These are phyloP conservation scores for Colletotrichum filicis DNA, from an alignment of 2,329 filamentous ascomycete genomes.

Conservation along the genomic window DNA sequence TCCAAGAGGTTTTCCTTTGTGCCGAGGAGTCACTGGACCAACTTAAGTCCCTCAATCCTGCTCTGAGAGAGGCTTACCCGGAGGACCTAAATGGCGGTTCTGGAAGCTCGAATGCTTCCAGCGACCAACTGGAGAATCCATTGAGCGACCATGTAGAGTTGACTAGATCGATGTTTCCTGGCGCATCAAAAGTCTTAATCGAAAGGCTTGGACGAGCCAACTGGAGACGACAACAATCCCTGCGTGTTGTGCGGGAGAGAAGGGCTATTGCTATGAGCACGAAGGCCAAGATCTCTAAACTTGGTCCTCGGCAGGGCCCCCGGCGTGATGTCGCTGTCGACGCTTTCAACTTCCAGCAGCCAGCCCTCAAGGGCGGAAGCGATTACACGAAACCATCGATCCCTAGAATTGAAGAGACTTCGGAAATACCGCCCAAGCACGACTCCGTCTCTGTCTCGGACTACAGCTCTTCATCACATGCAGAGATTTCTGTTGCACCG, in stretches of 20 bases:
- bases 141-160: not conserved
- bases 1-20: not conserved
- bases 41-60: not conserved
- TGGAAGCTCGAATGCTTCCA: not conserved
- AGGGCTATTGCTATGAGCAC: not conserved
- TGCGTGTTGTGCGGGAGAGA: not conserved
- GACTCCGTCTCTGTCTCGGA: not conserved
- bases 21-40: not conserved
- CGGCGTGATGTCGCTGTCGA: constrained; percentile 13
- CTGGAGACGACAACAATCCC: constrained; percentile 6
- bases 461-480: not conserved
- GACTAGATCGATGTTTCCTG: constrained; percentile 1
- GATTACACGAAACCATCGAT: not conserved
- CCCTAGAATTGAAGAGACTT: not conserved
- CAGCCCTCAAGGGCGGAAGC: constrained; percentile 2
- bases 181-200: not conserved
- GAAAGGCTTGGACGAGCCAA: constrained; percentile 11
- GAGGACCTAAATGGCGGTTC: not conserved
- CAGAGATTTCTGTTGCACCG: not conserved
- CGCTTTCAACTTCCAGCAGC: constrained; percentile 18
- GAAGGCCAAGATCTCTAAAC: not conserved
- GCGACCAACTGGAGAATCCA: not conserved
- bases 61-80: constrained; percentile 5
- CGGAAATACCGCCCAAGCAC: not conserved
- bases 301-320: not conserved